Evolutionary conservation across 2,329 filamentous ascomycete species (phyloP).

Genomic region (Talaromyces sp.): DNA sequence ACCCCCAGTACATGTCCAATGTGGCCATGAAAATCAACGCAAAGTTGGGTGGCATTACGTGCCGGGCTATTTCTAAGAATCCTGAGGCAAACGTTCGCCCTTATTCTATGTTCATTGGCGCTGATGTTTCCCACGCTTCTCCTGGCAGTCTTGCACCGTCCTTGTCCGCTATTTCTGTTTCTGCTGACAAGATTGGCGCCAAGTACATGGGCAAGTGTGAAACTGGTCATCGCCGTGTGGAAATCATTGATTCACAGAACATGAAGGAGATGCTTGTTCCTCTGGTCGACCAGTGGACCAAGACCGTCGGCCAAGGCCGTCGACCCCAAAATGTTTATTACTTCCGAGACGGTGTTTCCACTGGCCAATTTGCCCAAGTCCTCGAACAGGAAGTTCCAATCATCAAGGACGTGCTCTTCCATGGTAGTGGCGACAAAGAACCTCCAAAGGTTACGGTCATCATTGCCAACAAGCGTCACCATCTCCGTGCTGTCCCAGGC

Average conservation of each 20-base stretch:
- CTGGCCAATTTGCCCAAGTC: constrained; percentile 78
- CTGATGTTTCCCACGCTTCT: constrained; percentile 81
- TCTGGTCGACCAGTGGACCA: constrained; percentile 62
- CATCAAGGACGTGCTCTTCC: constrained; percentile 58
- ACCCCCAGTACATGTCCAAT: constrained; percentile 84
- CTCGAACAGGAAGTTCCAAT: constrained; percentile 70
- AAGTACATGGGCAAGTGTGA: constrained; percentile 74
- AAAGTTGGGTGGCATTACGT: constrained; percentile 83
- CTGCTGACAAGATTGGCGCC: constrained; percentile 64
- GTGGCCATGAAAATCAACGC: constrained; percentile 96
- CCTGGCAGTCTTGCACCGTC: constrained; percentile 65
- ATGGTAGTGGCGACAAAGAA: constrained; percentile 30
- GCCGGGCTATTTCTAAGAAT: constrained; percentile 43
- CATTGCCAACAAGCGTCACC: constrained; percentile 88
- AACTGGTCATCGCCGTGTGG: constrained; percentile 75
- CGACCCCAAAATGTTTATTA: constrained; percentile 76
- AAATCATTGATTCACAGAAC: constrained; percentile 69
- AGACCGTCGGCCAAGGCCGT: constrained; percentile 47
- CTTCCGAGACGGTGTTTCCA: constrained; percentile 86
- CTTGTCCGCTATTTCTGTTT: constrained; percentile 82
- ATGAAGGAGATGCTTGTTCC: constrained; percentile 61
- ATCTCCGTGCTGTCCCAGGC: constrained; percentile 85
- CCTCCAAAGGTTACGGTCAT: constrained; percentile 74
- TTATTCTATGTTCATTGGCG: constrained; percentile 76
- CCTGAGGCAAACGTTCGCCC: constrained; percentile 30